Base-by-base conservation (phyloP, 495 filamentous ascomycete genomes). In the Penicillium dipodomyicola region DNA sequence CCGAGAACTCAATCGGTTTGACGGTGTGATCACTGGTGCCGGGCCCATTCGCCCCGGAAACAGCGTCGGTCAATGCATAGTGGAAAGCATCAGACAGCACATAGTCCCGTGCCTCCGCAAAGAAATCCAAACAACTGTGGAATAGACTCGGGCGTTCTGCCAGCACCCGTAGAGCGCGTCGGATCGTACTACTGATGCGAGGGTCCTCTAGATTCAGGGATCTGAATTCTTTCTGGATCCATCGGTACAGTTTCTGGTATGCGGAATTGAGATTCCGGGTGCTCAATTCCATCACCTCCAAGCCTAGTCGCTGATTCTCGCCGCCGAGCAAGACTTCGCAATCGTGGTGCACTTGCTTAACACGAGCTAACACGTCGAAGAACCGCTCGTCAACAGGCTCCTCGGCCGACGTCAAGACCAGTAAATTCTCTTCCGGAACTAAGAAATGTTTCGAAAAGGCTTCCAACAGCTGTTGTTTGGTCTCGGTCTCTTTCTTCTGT, bases 221-320 rank as follows among this genome's bases (percentile, higher is more conserved):
- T 68, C 92, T 93, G 76, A 98, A 92, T 64, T 97, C 92, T 32
- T 87, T 84, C 69, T 97, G 92, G 9, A 96, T 87, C 95, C 95
- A 97, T 58, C 86, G 82, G 70, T 93, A 96, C 10, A 97, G 79
- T 69, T 96, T 97, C 70, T 97, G 93, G 66, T 95, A 97, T 12
- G 89, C 93, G 12, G 80, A 81, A 67, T 96, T 94, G n/a, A 99
- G 81, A 39, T 89, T 84, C 53, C 87, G 86, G 12, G 90, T 88
- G 54, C 86, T 90, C 71, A 91, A 83, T 52, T 97, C 94, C 84
- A 97, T 92, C 20, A 97, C 83, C 63, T 97, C 92, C 8, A 90
- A 72, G 4, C 89, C 91, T 10, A 96, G 73, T 41, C 84, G 84
- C 73, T 98, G 91, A 64, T 92, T 90, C 69, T 96, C 93, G 19